These are phyloP conservation scores for Colletotrichum phormii DNA, from an alignment of 2,329 filamentous ascomycete genomes.

Conservation along the genomic window DNA sequence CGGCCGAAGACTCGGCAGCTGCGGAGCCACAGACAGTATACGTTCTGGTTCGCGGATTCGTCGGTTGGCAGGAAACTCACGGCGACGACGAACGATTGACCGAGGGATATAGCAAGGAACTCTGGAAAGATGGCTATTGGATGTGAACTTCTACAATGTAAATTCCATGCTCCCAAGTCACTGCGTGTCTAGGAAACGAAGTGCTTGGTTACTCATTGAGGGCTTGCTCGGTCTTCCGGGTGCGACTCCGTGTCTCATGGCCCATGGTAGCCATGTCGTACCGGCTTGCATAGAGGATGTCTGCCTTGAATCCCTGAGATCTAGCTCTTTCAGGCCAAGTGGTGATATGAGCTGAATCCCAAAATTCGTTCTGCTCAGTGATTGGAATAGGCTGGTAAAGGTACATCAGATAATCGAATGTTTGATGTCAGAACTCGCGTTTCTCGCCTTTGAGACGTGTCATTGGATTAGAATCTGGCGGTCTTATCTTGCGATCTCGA, in stretches of 20 bases:
- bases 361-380: neutral
- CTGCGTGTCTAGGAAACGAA: too few relatives aligned
- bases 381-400: neutral
- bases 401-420: neutral
- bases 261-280: neutral
- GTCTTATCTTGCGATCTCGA: too few relatives aligned
- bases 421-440: neutral
- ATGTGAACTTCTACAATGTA: slow-evolving; percentile 2
- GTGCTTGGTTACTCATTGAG: neutral
- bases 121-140: slow-evolving; percentile 77
- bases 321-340: neutral
- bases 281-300: neutral
- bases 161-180: too few relatives aligned
- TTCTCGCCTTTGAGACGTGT: neutral
- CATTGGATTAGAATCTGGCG: too few relatives aligned
- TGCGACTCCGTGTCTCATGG: neutral
- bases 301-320: neutral
- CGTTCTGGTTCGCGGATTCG: slow-evolving; percentile 87
- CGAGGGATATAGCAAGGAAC: slow-evolving; percentile 83
- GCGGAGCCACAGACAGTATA: slow-evolving; percentile 75
- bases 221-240: neutral
- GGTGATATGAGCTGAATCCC: neutral
- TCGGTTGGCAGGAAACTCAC: slow-evolving; percentile 87
- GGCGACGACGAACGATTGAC: slow-evolving; percentile 85
- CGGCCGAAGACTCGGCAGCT: slow-evolving; percentile 10